phyloP scores from a whole-genome alignment of 2,329 filamentous ascomycete genomes.

The Trichoderma sp. region DNA sequence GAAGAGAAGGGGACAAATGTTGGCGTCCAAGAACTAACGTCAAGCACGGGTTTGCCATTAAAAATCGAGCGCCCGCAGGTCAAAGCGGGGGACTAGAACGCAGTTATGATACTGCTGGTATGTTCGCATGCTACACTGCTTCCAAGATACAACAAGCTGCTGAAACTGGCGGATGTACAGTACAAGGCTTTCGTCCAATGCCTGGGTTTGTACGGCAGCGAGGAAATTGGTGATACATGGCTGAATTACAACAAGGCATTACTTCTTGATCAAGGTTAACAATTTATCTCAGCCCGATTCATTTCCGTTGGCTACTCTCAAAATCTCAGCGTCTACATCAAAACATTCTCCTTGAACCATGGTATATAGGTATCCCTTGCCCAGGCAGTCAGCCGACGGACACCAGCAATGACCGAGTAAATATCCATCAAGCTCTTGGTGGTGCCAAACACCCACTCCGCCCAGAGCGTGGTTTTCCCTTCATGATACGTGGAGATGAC shows the following conservation, averaged over 20 bases:
- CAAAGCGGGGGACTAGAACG: background rate
- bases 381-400: background rate
- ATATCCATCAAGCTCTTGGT: constrained; percentile 16
- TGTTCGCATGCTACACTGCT: no score
- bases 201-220: no score
- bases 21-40: no score
- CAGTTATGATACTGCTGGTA: background rate
- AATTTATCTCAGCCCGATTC: background rate
- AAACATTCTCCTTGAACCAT: background rate
- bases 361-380: background rate
- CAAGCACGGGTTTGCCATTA: no score
- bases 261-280: background rate
- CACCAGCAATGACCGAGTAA: background rate
- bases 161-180: no score
- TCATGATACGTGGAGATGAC: background rate
- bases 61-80: no score
- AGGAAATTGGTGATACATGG: background rate
- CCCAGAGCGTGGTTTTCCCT: background rate
- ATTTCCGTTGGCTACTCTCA: background rate
- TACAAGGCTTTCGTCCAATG: no score
- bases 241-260: background rate
- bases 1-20: no score
- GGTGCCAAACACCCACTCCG: background rate
- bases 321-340: background rate
- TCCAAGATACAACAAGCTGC: no score